Evolutionary conservation across 148 eudicot genomes (phyloP).

Genomic region (Talinum fruticosum): DNA sequence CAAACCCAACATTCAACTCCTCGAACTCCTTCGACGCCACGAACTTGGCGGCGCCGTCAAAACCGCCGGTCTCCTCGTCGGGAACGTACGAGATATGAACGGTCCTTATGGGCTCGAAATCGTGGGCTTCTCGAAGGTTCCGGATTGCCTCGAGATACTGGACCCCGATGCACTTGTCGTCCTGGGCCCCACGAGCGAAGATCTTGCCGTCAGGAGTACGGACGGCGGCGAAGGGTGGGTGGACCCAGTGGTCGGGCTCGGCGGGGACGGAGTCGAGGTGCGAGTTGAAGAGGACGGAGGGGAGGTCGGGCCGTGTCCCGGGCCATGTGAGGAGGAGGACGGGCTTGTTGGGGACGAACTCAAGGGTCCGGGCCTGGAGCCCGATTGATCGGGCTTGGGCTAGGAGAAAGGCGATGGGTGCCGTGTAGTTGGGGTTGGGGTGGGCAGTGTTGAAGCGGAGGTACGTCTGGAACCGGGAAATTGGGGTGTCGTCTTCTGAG

Average conservation of each 20-base stretch:
- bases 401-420: slow-evolving; percentile 51
- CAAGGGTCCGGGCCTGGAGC: slow-evolving; percentile 38
- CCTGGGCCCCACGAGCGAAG: slow-evolving; percentile 78
- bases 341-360: slow-evolving; percentile 51
- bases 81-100: slow-evolving; percentile 66
- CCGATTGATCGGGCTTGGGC: slow-evolving; percentile 45
- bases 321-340: slow-evolving; percentile 63
- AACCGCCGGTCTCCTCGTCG: slow-evolving; percentile 83
- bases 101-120: slow-evolving; percentile 42
- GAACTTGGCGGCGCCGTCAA: slow-evolving; percentile 59
- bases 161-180: slow-evolving; percentile 70
- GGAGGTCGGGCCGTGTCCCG: slow-evolving; percentile 62
- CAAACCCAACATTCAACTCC: slow-evolving; percentile 62
- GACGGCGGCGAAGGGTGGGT: slow-evolving; percentile 58
- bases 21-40: slow-evolving; percentile 46
- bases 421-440: slow-evolving; percentile 66
- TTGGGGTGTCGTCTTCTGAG: slow-evolving; percentile 22
- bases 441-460: slow-evolving; percentile 78
- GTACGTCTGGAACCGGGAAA: slow-evolving; percentile 58
- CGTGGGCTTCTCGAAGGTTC: slow-evolving; percentile 19
- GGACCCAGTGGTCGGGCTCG: slow-evolving; percentile 64
- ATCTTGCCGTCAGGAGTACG: slow-evolving; percentile 44
- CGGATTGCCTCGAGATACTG: slow-evolving; percentile 76
- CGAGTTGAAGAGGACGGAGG: slow-evolving; percentile 77
- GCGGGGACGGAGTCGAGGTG: slow-evolving; percentile 93